A percentile compares a stretch with the other conserved stretches of the same genome.
Evolutionary conservation across 2,329 filamentous ascomycete species (phyloP).

Genomic region (Exserohilum turcica): DNA sequence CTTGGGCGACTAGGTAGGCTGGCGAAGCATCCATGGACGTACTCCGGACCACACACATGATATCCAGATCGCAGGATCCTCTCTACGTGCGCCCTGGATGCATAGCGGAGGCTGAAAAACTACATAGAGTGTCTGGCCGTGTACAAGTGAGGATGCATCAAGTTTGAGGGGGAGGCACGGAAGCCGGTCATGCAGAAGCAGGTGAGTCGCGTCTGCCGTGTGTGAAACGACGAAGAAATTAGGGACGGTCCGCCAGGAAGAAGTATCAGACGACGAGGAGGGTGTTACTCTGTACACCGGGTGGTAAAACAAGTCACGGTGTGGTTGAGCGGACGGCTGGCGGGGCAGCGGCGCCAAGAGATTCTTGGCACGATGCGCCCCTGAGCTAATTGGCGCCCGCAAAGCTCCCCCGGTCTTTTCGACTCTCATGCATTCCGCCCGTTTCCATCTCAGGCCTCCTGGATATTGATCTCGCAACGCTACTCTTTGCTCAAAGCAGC

Average conservation of each 20-base stretch:
- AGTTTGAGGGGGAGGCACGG: neutral
- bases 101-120: too few species aligned
- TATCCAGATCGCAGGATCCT: too few species aligned
- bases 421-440: neutral
- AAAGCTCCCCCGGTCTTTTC: constrained; percentile 2
- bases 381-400: neutral
- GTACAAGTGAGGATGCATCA: neutral
- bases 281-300: neutral
- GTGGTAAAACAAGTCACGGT: too few species aligned
- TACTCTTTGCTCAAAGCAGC: neutral
- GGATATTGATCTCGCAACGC: neutral
- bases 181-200: neutral
- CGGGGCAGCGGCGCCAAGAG: neutral
- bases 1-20: too few species aligned
- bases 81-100: too few species aligned
- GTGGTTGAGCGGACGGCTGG: neutral
- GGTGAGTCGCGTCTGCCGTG: neutral
- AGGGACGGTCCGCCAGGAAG: neutral
- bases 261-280: neutral
- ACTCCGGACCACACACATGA: too few species aligned
- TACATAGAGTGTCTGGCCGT: neutral
- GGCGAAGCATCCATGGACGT: too few species aligned
- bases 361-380: constrained; percentile 1
- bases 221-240: neutral
- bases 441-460: neutral